Base-by-base conservation (phyloP, 2,329 filamentous ascomycete species). In the Onygenales sp. region DNA sequence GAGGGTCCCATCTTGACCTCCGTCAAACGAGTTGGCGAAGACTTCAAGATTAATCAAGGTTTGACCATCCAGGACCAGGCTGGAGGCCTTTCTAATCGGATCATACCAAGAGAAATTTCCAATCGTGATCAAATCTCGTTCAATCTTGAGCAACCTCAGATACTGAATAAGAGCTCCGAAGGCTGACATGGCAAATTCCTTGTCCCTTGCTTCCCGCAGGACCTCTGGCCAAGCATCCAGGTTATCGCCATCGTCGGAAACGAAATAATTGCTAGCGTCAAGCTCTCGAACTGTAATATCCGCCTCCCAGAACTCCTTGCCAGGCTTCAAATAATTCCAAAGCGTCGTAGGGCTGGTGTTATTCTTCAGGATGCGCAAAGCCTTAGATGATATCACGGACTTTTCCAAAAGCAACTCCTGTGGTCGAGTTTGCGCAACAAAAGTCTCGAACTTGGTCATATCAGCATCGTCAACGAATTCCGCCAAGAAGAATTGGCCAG, bases 31-130 rank as follows among this genome's bases (percentile, higher is more conserved):
- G 69, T 98, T 98, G 61, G 89, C 81, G 61, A 98, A 98, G 4
- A 98, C 82, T 67, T 98, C 93, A n/a, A 98, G 83, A 64, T 98
- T 98, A 75, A 95, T 94, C 61, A 98, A 77, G 21, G 91, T 97
- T 67, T 98, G 93, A 0, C 93, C 93, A 62, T 98, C 93, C 1
- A 98, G 79, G 8, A 98, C 86, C 44, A 98, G 75, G 33, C 88
- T 97, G 10, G 90, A 89, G 1, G 84, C 79, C 65, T 96, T 95
- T 63, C 86, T 86, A 50, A 98, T 97, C 0, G 93, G 93, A 65
- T 87, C 90, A 68, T 98, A 98, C 78, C 84, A 86, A 51, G 84
- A 81, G 65, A 98, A 96, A 66, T 94, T 95, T 58, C 88, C 86
- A 60, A 96, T 87, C 0, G 89, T 94, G 42, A 98, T 77, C 6